Base-by-base conservation (phyloP, 2,329 filamentous ascomycete genomes). In the Colletotrichum tropicicola region DNA sequence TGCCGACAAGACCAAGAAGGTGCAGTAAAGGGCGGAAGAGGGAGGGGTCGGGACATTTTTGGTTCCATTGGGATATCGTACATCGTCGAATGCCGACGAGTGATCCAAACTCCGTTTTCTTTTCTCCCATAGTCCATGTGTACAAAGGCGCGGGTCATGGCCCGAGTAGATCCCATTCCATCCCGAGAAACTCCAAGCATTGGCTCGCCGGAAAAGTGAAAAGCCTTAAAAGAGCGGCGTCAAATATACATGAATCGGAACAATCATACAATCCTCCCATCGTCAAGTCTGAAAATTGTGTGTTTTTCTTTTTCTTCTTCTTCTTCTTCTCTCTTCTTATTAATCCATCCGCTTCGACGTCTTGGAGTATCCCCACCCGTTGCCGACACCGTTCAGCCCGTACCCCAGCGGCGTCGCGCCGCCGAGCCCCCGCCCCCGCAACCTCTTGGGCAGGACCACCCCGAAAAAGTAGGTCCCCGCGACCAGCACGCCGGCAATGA, bases 401-500 rank as follows among this genome's bases (percentile, higher is more conserved):
- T 87, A 85, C 2, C 63, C 63, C 66, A 89, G 69, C 0, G 86
- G 86, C 25, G 86, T 89, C 4, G 86, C 86, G 17, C 85, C 86
- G 15, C 86, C 86, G 44, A 89, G 75, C 2, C 80, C 74, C 44
- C 85, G 73, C 1, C 82, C 83, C 69, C 78, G 82, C 23, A 89
- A 72, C 60, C 86, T 75, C 68, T 79, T 79, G 1, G 88, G 88
- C 70, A 90, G 73, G 17, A 90, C 81, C 1, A 87, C 79, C 5
- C 88, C 88, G 66, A 89, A 82, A 63, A 89, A 89, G 75, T 89
- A 90, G 59, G 86, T 85, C 32, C 80, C 85, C 4, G 85, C 82
- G 2, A 84, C 79, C 10, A 87, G 73, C 2, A 80, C 76, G 8
- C 88, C 88, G 0, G 87, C 86, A 12, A 83, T 75, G 69, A 89